Percentiles rank a stretch among this genome's conserved stretches.
Evolutionary conservation across 2,329 filamentous ascomycete species (phyloP).

Genomic region (Colletotrichum sp.): DNA sequence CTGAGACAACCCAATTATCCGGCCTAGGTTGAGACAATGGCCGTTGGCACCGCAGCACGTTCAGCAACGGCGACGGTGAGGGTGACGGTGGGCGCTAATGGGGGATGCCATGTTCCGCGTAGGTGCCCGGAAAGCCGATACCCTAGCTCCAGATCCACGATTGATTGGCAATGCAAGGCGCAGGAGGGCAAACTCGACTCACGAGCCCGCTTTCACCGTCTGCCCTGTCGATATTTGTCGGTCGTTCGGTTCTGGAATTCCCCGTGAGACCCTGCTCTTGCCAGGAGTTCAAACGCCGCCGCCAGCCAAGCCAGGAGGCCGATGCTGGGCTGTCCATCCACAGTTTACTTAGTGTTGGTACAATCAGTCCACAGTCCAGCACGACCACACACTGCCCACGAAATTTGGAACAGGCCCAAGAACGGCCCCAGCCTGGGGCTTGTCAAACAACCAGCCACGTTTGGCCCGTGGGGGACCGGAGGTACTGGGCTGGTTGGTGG

Average conservation of each 20-base stretch:
- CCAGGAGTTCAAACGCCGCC: neutral
- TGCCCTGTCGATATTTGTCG: constrained; percentile 21
- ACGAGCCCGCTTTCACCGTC: neutral
- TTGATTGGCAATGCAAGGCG: neutral
- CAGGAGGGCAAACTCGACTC: constrained; percentile 5
- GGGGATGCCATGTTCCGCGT: neutral
- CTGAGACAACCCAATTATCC: constrained; percentile 13
- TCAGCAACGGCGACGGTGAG: neutral
- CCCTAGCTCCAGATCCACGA: constrained; percentile 6
- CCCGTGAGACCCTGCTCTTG: constrained; percentile 11
- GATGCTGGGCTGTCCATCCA: neutral
- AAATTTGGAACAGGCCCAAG: neutral
- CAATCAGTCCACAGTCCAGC: neutral
- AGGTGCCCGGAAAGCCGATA: constrained; percentile 1
- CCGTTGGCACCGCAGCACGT: neutral
- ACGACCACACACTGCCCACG: neutral
- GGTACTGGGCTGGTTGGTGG: neutral
- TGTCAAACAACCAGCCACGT: neutral
- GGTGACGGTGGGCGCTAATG: neutral
- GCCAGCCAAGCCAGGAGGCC: neutral
- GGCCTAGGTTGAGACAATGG: constrained; percentile 12
- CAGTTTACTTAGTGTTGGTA: neutral
- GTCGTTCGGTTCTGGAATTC: constrained; percentile 18
- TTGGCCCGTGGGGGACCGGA: neutral
- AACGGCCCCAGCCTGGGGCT: neutral